phyloP scores from a whole-genome alignment of 2,329 filamentous ascomycete species.

The Xylariaceae sp. region DNA sequence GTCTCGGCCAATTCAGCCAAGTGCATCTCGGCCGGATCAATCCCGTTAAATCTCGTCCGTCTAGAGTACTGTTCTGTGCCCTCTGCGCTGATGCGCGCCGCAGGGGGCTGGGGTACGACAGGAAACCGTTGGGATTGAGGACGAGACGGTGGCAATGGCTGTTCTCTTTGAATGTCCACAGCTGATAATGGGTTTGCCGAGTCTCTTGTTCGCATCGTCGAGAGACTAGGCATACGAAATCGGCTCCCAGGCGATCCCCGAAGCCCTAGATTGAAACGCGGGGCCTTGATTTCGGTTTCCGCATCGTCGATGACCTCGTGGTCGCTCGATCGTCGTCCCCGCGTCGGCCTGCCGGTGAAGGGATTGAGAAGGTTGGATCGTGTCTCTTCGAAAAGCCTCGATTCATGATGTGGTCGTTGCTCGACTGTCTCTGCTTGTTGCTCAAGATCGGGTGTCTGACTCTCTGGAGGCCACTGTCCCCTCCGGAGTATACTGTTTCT shows the following conservation, averaged over 20 bases:
- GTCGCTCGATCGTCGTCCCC: conserved; percentile 9
- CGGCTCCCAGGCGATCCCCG: conserved; percentile 41
- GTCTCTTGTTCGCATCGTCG: conserved; percentile 36
- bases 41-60: conserved; percentile 33
- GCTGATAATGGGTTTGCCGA: conserved; percentile 30
- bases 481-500: conserved; percentile 20
- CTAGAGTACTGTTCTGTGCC: conserved; percentile 10
- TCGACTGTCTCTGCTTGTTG: conserved; percentile 17
- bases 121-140: conserved; percentile 17
- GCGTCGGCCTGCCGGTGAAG: conserved; percentile 14
- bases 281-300: conserved; percentile 40
- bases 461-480: conserved; percentile 11
- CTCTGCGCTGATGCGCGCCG: conserved; percentile 16
- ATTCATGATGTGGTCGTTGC: conserved; percentile 13
- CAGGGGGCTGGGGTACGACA: conserved; percentile 20
- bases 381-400: conserved; percentile 15
- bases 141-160: conserved; percentile 4
- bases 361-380: conserved; percentile 16
- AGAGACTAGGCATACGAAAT: conserved; percentile 39
- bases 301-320: conserved; percentile 36
- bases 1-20: conserved; percentile 42
- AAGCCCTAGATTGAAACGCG: conserved; percentile 35
- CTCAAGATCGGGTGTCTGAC: conserved; percentile 14
- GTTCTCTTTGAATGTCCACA: conserved; percentile 3
- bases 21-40: conserved; percentile 47